Conservation (phyloP, 805 yeast species). For the Ogataea paraovalis region DNA sequence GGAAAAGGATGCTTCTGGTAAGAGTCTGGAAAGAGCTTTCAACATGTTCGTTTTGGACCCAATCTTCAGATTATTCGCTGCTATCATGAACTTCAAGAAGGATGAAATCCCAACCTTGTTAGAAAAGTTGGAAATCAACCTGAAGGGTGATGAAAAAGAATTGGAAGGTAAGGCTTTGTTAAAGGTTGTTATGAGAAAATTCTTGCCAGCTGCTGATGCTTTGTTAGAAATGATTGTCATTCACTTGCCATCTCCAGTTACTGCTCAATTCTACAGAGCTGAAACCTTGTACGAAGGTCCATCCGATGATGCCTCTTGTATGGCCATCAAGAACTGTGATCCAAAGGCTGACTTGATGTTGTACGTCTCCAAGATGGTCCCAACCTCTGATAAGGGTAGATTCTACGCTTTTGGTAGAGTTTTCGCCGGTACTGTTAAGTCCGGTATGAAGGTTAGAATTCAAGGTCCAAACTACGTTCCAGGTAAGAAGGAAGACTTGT, state of each 20-base stretch:
- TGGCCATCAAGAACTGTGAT: slow-evolving; percentile 96
- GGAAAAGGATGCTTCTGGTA: slow-evolving; percentile 93
- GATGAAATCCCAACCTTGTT: slow-evolving; percentile 90
- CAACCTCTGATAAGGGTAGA: slow-evolving; percentile 99
- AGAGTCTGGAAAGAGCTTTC: slow-evolving; percentile 97
- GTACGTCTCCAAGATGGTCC: slow-evolving; percentile 99
- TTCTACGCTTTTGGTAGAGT: slow-evolving; percentile 99
- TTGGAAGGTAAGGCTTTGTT: slow-evolving; percentile 98
- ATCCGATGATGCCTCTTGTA: slow-evolving; percentile 81
- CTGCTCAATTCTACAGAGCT: slow-evolving; percentile 99
- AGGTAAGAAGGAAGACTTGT: slow-evolving; percentile 97
- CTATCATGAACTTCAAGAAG: slow-evolving; percentile 99
- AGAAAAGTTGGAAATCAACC: slow-evolving; percentile 88
- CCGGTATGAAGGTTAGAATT: slow-evolving; percentile 99
- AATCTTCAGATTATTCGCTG: slow-evolving; percentile 93
- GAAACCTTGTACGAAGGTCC: slow-evolving; percentile 99
- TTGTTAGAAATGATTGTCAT: slow-evolving; percentile 97
- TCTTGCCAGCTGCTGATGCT: slow-evolving; percentile 99
- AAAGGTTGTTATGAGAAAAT: slow-evolving; percentile 98
- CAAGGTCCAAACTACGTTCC: slow-evolving; percentile 99
- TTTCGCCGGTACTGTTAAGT: slow-evolving; percentile 98
- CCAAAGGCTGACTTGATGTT: slow-evolving; percentile 97
- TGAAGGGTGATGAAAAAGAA: slow-evolving; percentile 96
- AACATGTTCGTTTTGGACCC: slow-evolving; percentile 99
- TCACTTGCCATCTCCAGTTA: slow-evolving; percentile 99